Evolutionary conservation across 169 alveolate genomes (phyloP).

Genomic region (Ichthyophthirius multifiliis): DNA sequence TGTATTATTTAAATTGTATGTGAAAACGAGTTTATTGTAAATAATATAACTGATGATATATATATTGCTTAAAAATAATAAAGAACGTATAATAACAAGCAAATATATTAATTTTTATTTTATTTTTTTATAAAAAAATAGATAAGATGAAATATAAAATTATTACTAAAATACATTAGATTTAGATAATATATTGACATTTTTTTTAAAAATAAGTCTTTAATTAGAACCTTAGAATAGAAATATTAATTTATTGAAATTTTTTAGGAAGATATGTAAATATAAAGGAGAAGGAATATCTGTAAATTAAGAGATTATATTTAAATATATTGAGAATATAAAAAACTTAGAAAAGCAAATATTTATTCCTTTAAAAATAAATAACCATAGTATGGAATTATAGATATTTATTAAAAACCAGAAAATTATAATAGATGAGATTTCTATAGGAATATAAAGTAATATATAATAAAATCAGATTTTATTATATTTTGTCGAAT

Average conservation of each 20-base stretch:
- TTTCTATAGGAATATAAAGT: background rate
- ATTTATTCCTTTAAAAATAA: background rate
- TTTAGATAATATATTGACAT: background rate
- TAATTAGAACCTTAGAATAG: background rate
- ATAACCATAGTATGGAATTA: background rate
- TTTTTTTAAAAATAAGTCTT: background rate
- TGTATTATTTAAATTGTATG: constrained; percentile 14
- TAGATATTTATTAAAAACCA: background rate
- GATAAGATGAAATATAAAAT: too few relatives aligned
- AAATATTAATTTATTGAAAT: background rate
- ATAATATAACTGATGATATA: constrained; percentile 25
- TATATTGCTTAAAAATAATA: background rate
- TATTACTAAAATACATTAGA: background rate
- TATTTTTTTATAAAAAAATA: too few relatives aligned
- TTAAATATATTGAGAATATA: background rate
- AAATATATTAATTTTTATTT: too few relatives aligned
- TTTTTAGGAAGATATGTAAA: background rate
- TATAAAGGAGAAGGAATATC: background rate
- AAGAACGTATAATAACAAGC: too few relatives aligned
- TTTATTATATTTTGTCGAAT: constrained; percentile 6
- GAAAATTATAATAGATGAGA: background rate
- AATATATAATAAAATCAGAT: background rate
- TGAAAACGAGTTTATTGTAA: constrained; percentile 15
- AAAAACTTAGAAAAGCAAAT: background rate
- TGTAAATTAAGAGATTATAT: background rate